Evolutionary conservation across 495 filamentous ascomycete genomes (phyloP), one percentile per base, ranked within the genome.

Genomic region (Penicillium ochrochloron): DNA sequence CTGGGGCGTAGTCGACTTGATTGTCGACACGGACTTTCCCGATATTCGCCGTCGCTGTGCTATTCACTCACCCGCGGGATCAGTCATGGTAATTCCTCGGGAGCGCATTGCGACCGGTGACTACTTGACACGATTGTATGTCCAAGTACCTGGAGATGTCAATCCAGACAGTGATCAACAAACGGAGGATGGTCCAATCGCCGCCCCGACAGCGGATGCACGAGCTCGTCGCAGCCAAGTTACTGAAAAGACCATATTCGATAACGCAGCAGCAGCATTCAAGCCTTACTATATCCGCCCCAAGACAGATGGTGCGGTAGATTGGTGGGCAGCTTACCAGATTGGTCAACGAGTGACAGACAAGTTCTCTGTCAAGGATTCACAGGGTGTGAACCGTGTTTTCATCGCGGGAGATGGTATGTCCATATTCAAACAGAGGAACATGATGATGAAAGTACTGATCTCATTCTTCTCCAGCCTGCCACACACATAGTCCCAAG

Each of bases 291-390:
- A 77, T 55, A 80, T 85, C 51, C 69, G 75, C 12, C 71, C 75
- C 0, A 81, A 78, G 63, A 54, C 67, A n/a, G 67, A 71, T 14
- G 73, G 72, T 11, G 73, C 72, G 0, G 75, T 78, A 25, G 87
- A 91, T 64, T 91, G 88, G 87, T 90, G 86, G 86, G 82, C 87
- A 2, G 86, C 83, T 7, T 85, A 83, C 62, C 77, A 89, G 57
- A 90, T 93, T 48, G 90, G 90, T 2, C 91, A 94, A 77, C 85
- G 91, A 33, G 88, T 93, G 2, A 87, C 86, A 12, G 82, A 86
- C 21, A 75, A 82, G 5, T 93, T 92, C 65, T 85, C 86, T 0
- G 81, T 86, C 0, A 80, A 86, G 59, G 83, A 92, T 65, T 75
- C 74, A 5, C 65, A 75, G 52, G 75, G 73, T 3, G 54, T 74